Evolutionary conservation across 1,284 basidiomycete species (phyloP), one percentile per base, ranked within the genome.

Genomic region (Puccinia coronata): DNA sequence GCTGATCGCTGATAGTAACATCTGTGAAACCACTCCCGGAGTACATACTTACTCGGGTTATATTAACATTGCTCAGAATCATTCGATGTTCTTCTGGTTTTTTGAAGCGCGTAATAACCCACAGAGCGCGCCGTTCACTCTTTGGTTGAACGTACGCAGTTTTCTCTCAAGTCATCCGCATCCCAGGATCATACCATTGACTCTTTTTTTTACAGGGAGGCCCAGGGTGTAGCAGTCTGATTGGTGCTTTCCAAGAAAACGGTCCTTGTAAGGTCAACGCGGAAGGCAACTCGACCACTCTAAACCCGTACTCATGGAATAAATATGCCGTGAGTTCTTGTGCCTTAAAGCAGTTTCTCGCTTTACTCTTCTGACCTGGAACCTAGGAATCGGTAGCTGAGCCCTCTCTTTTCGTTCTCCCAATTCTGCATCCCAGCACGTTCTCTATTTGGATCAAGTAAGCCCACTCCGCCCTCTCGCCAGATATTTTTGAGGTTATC

Each of bases 371-470:
- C 63, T 41, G 63, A 1, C 63, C 39, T 59, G 25, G 11, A 36
- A 8, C 1, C 72, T 23, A n/a, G n/a, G n/a, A 59, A 23, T 39
- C 39, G 8, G 51, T 5, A 55, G 20, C 71, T 41, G 53, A 55
- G 34, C 39, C 34, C 57, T 55, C 34, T n/a, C 12, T 75, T 28
- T 28, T 47, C 18, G 23, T 63, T 36, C 51, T 47, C 20, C 5
- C 14, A 77, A 36, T 63, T n/a, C 8, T 61, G n/a, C 53, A 25
- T 75, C 20, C 16, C 31, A 81, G 80, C 91, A 92, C 84, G 89
- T 90, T 91, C 90, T 93, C 67, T 92, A 92, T 84, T 90, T 92
- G 73, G 92, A 92, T 85, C 92, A 92, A 69, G 80, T 81, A 28
- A 81, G 71, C 20, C 25, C 25, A 16, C 6, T 16, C 18, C 49